Conservation (phyloP, 768 basidiomycete genomes). For the Xerocomellus intermedius region DNA sequence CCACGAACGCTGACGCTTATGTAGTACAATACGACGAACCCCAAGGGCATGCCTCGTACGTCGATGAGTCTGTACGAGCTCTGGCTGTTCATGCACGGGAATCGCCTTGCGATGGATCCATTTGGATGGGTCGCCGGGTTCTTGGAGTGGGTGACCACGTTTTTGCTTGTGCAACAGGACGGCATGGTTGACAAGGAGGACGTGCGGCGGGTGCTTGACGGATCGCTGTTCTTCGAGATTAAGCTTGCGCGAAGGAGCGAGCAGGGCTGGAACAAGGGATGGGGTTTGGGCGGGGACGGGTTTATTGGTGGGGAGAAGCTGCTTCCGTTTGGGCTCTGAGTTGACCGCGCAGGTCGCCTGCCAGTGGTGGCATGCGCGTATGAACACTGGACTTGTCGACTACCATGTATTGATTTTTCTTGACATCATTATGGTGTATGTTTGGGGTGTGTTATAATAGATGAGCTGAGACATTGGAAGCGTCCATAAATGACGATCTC, state of each 20-base stretch:
- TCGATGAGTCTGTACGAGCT: constrained; percentile 32
- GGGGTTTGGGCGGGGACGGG: constrained; percentile 31
- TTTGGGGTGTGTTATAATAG: no score
- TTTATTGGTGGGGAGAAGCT: constrained; percentile 31
- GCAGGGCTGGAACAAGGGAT: constrained; percentile 31
- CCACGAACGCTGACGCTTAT: background rate
- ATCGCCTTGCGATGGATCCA: constrained; percentile 36
- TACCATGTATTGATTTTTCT: constrained; percentile 1
- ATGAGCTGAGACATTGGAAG: no score
- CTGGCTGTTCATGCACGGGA: constrained; percentile 29
- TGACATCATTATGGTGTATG: background rate
- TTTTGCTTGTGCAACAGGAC: constrained; percentile 39
- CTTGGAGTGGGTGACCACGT: constrained; percentile 41
- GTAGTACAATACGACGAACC: constrained; percentile 16
- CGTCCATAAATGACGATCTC: constrained; percentile 32
- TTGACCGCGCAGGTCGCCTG: background rate
- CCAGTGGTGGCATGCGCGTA: background rate
- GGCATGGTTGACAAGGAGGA: constrained; percentile 42
- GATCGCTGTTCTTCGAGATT: constrained; percentile 38
- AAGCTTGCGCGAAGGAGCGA: constrained; percentile 17
- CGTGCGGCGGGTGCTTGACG: constrained; percentile 42
- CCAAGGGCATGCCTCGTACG: constrained; percentile 15
- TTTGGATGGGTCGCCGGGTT: constrained; percentile 37
- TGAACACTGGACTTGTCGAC: background rate
- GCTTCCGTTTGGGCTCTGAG: constrained; percentile 29